phyloP scores from a whole-genome alignment of 2,329 filamentous ascomycete genomes.

The Aspergillus awamori region DNA sequence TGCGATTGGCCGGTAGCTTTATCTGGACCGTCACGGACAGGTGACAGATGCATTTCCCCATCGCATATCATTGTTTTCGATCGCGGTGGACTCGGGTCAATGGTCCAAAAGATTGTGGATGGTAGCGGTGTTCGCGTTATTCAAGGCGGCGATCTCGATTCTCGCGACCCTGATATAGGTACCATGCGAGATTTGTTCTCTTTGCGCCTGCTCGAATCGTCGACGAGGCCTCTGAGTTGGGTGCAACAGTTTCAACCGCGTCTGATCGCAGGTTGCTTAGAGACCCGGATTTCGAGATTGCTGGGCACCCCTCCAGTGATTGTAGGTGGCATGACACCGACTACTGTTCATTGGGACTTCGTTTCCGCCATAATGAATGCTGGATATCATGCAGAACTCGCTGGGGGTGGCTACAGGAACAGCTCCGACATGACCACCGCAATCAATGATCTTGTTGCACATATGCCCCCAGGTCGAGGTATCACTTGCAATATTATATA shows the following conservation, averaged over 20 bases:
- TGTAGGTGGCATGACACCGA: conserved; percentile 92
- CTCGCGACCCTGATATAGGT: conserved; percentile 20
- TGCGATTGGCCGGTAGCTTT: conserved; percentile 25
- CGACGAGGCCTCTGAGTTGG: conserved; percentile 87
- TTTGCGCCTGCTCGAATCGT: conserved; percentile 42
- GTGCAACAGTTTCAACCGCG: conserved; percentile 91
- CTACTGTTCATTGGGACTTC: conserved; percentile 76
- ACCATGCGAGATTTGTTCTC: conserved; percentile 22
- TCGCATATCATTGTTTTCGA: conserved; percentile 25
- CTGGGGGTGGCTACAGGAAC: conserved; percentile 55
- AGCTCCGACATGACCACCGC: conserved; percentile 49
- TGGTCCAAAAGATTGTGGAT: conserved; percentile 20
- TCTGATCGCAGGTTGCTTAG: conserved; percentile 80
- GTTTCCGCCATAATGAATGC: conserved; percentile 59
- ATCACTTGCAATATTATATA: conserved; percentile 59
- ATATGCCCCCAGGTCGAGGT: conserved; percentile 68
- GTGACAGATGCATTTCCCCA: neutral
- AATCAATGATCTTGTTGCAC: conserved; percentile 51
- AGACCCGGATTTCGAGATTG: conserved; percentile 92
- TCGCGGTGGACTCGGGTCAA: conserved; percentile 18
- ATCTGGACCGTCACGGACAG: neutral
- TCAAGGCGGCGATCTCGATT: conserved; percentile 20
- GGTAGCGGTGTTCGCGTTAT: conserved; percentile 20
- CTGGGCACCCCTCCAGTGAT: conserved; percentile 84
- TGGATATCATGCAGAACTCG: conserved; percentile 51